A percentile compares a stretch with the other conserved stretches of the same genome.
Conservation (phyloP, 768 basidiomycete species). For the Dacryopinax spathularia region DNA sequence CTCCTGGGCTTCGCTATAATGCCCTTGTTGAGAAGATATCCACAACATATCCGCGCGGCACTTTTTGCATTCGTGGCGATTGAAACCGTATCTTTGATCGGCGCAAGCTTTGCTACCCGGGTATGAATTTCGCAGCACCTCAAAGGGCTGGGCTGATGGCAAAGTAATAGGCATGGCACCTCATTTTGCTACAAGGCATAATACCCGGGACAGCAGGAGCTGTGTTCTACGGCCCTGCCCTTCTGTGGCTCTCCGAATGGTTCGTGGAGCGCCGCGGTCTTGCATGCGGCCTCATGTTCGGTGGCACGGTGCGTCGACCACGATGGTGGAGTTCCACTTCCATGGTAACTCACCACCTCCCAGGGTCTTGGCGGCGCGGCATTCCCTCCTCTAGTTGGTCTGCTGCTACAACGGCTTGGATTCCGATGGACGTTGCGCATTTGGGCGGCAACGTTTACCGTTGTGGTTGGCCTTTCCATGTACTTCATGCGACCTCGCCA, state of each 20-base stretch:
- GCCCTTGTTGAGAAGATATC: not conserved
- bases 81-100: not conserved
- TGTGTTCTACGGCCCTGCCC: not conserved
- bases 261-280: slow-evolving; percentile 5
- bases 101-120: slow-evolving; percentile 6
- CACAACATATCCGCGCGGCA: not conserved
- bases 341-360: no score
- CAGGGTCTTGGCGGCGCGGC: not conserved
- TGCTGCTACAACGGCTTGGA: not conserved
- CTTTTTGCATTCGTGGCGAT: not conserved
- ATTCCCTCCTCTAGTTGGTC: not conserved
- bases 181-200: slow-evolving; percentile 8
- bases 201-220: not conserved
- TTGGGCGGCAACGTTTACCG: not conserved
- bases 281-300: not conserved
- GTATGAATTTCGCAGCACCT: not conserved
- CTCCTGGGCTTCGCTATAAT: not conserved
- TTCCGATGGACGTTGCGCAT: not conserved
- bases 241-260: slow-evolving; percentile 7
- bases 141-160: not conserved
- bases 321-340: no score
- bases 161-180: not conserved
- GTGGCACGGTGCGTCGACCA: no score
- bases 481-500: not conserved
- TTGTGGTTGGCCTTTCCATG: not conserved